phyloP scores from a whole-genome alignment of 2,329 filamentous ascomycete species.

The Colletotrichum theobromicola region DNA sequence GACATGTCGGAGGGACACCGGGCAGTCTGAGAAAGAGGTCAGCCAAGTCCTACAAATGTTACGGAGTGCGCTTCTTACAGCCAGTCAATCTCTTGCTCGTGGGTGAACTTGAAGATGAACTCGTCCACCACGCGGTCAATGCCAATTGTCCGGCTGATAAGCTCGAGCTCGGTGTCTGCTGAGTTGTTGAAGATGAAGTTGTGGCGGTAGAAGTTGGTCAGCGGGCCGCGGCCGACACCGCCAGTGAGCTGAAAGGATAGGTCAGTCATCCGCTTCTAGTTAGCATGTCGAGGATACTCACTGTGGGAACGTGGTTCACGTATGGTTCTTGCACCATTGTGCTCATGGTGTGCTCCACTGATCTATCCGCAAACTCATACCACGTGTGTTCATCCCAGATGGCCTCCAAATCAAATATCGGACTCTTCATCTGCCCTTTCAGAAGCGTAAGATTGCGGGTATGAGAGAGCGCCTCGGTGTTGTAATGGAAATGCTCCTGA shows the following conservation, averaged over 20 bases:
- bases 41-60: conserved; percentile 10
- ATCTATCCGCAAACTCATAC: conserved; percentile 73
- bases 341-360: conserved; percentile 74
- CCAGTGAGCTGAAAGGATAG: conserved; percentile 56
- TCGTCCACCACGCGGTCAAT: conserved; percentile 76
- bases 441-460: conserved; percentile 69
- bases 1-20: conserved; percentile 58
- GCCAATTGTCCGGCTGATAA: conserved; percentile 74
- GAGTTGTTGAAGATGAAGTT: conserved; percentile 80
- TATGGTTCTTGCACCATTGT: conserved; percentile 83
- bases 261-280: not conserved
- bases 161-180: conserved; percentile 67
- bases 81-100: conserved; percentile 69
- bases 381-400: conserved; percentile 82
- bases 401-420: conserved; percentile 74
- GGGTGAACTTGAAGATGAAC: conserved; percentile 69
- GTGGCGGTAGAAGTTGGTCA: conserved; percentile 73
- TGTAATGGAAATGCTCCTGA: conserved; percentile 53
- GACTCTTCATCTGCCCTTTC: conserved; percentile 66
- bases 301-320: conserved; percentile 77
- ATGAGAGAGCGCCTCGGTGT: conserved; percentile 65
- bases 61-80: conserved; percentile 52
- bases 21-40: conserved; percentile 42
- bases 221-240: conserved; percentile 66
- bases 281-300: not conserved